Evolutionary conservation across 371 early-diverging fungal genomes (phyloP).

Genomic region (Mortierella sp.): DNA sequence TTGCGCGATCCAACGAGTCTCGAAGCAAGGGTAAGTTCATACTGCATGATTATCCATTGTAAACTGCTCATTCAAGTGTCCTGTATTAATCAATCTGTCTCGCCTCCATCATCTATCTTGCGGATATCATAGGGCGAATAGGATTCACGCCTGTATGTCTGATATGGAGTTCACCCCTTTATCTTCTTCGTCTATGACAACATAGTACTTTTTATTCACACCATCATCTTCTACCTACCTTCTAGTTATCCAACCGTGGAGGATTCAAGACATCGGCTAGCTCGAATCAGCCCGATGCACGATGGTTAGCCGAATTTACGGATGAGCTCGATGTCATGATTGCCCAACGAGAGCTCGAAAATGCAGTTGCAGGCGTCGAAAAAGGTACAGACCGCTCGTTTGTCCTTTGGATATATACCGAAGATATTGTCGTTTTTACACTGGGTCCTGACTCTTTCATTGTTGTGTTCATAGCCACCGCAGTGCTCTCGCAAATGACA

Average conservation of each 20-base stretch:
- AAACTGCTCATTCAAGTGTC: too few relatives aligned
- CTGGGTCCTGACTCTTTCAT: not conserved
- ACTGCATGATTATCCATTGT: not conserved
- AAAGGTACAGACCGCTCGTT: constrained; percentile 58
- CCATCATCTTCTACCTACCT: not conserved
- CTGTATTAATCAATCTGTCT: too few relatives aligned
- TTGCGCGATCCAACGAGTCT: constrained; percentile 52
- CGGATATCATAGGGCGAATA: constrained; percentile 18
- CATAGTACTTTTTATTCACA: too few relatives aligned
- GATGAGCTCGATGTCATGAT: constrained; percentile 91
- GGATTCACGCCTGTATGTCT: constrained; percentile 37
- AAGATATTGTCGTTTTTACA: not conserved
- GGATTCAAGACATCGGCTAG: constrained; percentile 26
- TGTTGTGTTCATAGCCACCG: constrained; percentile 23
- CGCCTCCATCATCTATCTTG: not conserved
- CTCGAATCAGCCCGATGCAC: constrained; percentile 55
- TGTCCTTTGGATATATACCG: not conserved
- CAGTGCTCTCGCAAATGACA: constrained; percentile 52
- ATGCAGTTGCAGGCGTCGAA: constrained; percentile 78
- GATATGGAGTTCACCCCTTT: not conserved
- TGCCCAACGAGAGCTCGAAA: constrained; percentile 87
- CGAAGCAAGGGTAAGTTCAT: constrained; percentile 25
- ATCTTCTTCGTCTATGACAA: too few relatives aligned
- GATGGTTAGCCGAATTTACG: constrained; percentile 79
- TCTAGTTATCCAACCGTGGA: constrained; percentile 42